These are phyloP conservation scores for Colletotrichum sp. DNA, from an alignment of 2,329 filamentous ascomycete genomes.

Conservation along the genomic window DNA sequence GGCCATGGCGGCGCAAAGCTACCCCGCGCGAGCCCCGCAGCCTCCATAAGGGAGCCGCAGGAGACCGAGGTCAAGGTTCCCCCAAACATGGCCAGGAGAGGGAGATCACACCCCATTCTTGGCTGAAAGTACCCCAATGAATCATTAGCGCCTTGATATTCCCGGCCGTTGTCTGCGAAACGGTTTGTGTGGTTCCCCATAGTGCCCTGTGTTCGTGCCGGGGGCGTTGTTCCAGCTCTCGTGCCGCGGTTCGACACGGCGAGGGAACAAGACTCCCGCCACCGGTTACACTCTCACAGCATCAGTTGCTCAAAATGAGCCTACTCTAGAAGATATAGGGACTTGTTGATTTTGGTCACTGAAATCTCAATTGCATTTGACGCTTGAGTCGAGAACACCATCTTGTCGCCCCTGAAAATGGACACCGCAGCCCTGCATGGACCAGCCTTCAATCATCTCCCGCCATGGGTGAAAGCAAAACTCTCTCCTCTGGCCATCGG, in stretches of 20 bases:
- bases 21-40: neutral
- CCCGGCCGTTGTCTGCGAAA: neutral
- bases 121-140: neutral
- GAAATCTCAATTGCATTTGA: neutral
- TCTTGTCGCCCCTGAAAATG: neutral
- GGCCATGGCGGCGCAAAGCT: neutral
- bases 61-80: neutral
- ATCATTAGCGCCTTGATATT: neutral
- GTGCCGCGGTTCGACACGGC: constrained; percentile 10
- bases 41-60: neutral
- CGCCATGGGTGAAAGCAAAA: constrained; percentile 29
- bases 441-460: constrained; percentile 31
- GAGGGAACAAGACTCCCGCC: constrained; percentile 13
- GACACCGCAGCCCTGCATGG: constrained; percentile 21
- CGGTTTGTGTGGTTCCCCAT: neutral
- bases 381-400: neutral
- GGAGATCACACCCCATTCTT: neutral
- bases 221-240: neutral
- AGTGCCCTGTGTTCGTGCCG: neutral
- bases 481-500: constrained; percentile 39
- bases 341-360: neutral
- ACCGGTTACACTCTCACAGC: neutral
- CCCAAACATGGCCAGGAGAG: neutral
- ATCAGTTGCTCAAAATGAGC: neutral
- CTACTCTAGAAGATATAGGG: neutral